A percentile compares a stretch with the other conserved stretches of the same genome.
Evolutionary conservation across 768 basidiomycete genomes (phyloP).

Genomic region (Porphyrellus cyaneotinctus): DNA sequence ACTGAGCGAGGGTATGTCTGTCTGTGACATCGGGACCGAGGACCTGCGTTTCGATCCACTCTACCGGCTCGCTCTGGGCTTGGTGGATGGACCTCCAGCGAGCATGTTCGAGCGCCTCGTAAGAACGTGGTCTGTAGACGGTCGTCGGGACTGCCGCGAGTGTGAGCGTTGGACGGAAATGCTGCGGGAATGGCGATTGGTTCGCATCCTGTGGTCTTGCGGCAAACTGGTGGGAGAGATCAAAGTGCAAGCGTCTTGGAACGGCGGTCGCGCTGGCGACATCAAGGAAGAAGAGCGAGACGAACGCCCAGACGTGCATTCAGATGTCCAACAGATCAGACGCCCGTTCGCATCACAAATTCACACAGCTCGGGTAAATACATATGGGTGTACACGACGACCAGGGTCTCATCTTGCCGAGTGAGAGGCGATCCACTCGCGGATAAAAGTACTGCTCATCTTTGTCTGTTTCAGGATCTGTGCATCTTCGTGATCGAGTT

Average conservation of each 20-base stretch:
- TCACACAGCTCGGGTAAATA: background rate
- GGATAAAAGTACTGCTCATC: slow-evolving; percentile 92
- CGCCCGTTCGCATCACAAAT: background rate
- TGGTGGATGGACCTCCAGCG: slow-evolving; percentile 48
- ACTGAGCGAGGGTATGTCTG: slow-evolving; percentile 70
- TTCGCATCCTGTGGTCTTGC: background rate
- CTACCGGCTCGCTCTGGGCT: slow-evolving; percentile 46
- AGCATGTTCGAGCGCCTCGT: slow-evolving; percentile 46
- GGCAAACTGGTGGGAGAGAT: slow-evolving; percentile 18
- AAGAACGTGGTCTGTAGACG: slow-evolving; percentile 57
- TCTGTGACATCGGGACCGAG: slow-evolving; percentile 78
- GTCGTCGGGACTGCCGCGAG: slow-evolving; percentile 46
- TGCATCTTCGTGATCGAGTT: slow-evolving; percentile 61
- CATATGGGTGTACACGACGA: background rate
- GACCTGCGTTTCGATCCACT: slow-evolving; percentile 68
- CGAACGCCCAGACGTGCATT: slow-evolving; percentile 4
- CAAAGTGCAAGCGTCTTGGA: slow-evolving; percentile 19
- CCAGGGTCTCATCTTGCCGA: slow-evolving; percentile 5
- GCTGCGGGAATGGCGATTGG: slow-evolving; percentile 6
- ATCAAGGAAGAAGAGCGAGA: background rate
- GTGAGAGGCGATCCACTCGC: slow-evolving; percentile 69
- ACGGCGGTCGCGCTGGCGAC: background rate
- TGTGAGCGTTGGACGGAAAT: slow-evolving; percentile 13
- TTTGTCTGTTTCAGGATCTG: slow-evolving; percentile 73
- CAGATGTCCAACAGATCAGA: background rate